Conservation (phyloP, 2,329 filamentous ascomycete genomes). For the Cyanodermella asteris region DNA sequence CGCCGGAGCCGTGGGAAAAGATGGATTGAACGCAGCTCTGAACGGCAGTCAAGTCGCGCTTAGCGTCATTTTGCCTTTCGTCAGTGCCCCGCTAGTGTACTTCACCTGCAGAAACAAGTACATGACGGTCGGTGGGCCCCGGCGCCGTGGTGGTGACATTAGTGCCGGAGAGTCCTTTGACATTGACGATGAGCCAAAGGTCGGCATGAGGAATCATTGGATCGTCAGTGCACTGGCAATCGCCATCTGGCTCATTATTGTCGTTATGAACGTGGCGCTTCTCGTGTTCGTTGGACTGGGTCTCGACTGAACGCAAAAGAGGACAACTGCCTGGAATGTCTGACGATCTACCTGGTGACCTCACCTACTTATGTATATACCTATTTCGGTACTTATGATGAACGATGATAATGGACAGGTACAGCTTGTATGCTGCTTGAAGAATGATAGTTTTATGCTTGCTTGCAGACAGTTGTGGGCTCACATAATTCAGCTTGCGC, state of each 20-base stretch:
- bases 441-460: too few species aligned
- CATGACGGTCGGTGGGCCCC: constrained; percentile 40
- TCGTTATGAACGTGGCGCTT: constrained; percentile 58
- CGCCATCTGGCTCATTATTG: constrained; percentile 51
- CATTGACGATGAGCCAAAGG: constrained; percentile 13
- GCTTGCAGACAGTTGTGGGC: too few species aligned
- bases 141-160: constrained; percentile 2
- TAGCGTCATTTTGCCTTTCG: constrained; percentile 59
- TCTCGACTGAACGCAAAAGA: constrained; percentile 12
- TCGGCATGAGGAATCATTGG: constrained; percentile 55
- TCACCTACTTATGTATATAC: not conserved
- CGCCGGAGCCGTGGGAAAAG: constrained; percentile 51
- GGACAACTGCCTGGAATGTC: not conserved
- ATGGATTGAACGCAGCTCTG: constrained; percentile 48
- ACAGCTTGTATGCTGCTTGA: too few species aligned
- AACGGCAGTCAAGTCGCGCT: constrained; percentile 60
- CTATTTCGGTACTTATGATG: too few species aligned
- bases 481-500: too few species aligned
- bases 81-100: constrained; percentile 64
- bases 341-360: not conserved
- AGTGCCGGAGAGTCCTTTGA: constrained; percentile 3
- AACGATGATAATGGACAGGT: too few species aligned
- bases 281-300: constrained; percentile 43
- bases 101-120: constrained; percentile 61
- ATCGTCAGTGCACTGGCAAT: constrained; percentile 34